Conservation (phyloP, 2,329 filamentous ascomycete species). For the Dactylellina cionopaga region DNA sequence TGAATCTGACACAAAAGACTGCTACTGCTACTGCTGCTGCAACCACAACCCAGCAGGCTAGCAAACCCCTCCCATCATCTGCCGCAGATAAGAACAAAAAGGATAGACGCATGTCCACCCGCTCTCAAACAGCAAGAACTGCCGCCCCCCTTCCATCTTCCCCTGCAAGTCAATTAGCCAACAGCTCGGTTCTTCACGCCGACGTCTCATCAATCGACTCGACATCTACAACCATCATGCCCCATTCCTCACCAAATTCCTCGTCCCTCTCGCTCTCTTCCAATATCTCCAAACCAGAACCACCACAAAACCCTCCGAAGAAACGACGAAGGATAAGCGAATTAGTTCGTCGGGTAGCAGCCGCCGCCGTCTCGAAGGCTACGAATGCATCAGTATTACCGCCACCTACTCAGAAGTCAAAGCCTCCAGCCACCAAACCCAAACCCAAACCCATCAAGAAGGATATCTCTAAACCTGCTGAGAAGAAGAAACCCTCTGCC, state of each 20-base stretch:
- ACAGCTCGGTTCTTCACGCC: constrained; percentile 32
- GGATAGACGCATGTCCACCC: constrained; percentile 28
- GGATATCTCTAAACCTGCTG: not conserved
- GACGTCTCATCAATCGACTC: constrained; percentile 40
- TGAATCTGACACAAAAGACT: constrained; percentile 12
- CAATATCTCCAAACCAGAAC: not conserved
- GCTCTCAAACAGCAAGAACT: constrained; percentile 20
- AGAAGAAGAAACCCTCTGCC: constrained; percentile 16
- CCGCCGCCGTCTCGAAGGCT: constrained; percentile 19
- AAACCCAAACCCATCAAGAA: constrained; percentile 4
- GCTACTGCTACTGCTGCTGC: no score
- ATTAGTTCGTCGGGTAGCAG: constrained; percentile 22
- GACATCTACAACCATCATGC: constrained; percentile 37
- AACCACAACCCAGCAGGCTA: constrained; percentile 15
- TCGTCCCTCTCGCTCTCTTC: constrained; percentile 18
- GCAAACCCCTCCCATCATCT: no score
- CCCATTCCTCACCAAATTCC: constrained; percentile 34
- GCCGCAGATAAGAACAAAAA: no score
- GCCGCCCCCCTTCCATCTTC: constrained; percentile 1
- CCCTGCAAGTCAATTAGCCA: constrained; percentile 4
- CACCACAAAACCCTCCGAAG: constrained; percentile 8
- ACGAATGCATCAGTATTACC: not conserved
- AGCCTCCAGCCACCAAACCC: not conserved
- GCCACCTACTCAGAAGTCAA: not conserved
- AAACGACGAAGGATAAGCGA: constrained; percentile 43